Base-by-base conservation (phyloP, 2,329 filamentous ascomycete species). In the Cladophialophora psammophila region DNA sequence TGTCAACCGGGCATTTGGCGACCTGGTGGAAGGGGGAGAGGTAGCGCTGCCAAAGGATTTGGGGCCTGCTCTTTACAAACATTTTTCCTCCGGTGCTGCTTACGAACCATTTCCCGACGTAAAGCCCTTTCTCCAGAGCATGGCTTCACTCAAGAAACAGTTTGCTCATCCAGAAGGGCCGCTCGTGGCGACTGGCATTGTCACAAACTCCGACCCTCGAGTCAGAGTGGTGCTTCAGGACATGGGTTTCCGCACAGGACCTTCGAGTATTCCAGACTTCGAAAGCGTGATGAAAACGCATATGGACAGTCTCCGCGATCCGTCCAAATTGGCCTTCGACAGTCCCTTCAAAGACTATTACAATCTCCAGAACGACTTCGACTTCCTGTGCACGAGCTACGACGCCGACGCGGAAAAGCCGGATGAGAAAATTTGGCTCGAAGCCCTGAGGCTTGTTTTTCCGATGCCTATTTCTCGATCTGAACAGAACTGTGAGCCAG, bases 121-220 rank as follows among this genome's bases (percentile, higher is more conserved):
- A 3, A 60, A 42, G 10, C 74, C 74, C 0, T 81, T 82, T 60
- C 77, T 83, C 42, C 63, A 68, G 5, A 69, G 72, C 15, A 70
- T 82, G 70, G 71, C 72, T 12, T 57, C 70, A 10, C 70, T 74
- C 34, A 76, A 73, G 55, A 36, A 57, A 32, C 10, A 32, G 20
- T 56, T 63, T 34, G 55, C 56, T 5, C 34, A 59, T 26, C 38
- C 65, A 15, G 68, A 69, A 0, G 61, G 68, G 6, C 79, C 79
- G 61, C 72, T 74, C 6, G 67, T 82, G 2, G 38, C 81, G 26
- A 71, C 82, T 0, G 81, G 81, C 0, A 76, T 83, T 5, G 66
- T 83, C 50, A 82, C 81, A 3, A 83, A 83, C 66, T 82, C 81
- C 10, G 81, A 83, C 71, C 80, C 82, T 64, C 76, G 81, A 2